These are phyloP conservation scores for Ascochyta koolunga DNA, from an alignment of 2,329 filamentous ascomycete species.

Conservation along the genomic window DNA sequence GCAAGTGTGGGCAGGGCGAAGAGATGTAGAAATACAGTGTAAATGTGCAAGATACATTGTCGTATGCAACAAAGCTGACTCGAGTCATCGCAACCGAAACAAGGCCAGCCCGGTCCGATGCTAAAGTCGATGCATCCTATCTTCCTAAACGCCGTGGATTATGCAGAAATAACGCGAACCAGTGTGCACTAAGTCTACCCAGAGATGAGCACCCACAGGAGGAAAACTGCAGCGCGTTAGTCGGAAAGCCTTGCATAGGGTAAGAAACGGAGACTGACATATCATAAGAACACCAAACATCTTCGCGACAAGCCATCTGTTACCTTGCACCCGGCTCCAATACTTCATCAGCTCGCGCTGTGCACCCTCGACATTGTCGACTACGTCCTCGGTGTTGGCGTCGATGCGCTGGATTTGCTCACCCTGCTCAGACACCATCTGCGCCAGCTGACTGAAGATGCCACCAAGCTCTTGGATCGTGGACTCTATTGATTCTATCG, in stretches of 20 bases:
- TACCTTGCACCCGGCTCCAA: conserved; percentile 91
- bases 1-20: conserved; percentile 1
- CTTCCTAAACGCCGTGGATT: conserved; percentile 29
- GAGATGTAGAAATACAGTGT: conserved; percentile 10
- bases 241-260: background rate
- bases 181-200: conserved; percentile 47
- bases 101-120: conserved; percentile 1
- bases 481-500: conserved; percentile 94
- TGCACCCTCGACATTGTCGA: conserved; percentile 97
- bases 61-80: conserved; percentile 15
- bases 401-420: conserved; percentile 98
- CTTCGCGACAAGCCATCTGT: conserved; percentile 88
- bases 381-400: conserved; percentile 95
- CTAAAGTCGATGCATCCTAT: conserved; percentile 19
- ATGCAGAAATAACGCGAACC: conserved; percentile 19
- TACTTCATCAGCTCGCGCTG: conserved; percentile 96
- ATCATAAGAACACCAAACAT: conserved; percentile 94
- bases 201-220: conserved; percentile 72
- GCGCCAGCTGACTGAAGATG: conserved; percentile 92
- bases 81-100: conserved; percentile 1
- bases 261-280: conserved; percentile 57
- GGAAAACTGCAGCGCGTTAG: conserved; percentile 40
- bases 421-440: conserved; percentile 96
- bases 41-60: conserved; percentile 12
- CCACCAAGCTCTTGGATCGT: conserved; percentile 91